Conservation (phyloP, 2,329 filamentous ascomycete genomes). For the Ilyonectria sp. region DNA sequence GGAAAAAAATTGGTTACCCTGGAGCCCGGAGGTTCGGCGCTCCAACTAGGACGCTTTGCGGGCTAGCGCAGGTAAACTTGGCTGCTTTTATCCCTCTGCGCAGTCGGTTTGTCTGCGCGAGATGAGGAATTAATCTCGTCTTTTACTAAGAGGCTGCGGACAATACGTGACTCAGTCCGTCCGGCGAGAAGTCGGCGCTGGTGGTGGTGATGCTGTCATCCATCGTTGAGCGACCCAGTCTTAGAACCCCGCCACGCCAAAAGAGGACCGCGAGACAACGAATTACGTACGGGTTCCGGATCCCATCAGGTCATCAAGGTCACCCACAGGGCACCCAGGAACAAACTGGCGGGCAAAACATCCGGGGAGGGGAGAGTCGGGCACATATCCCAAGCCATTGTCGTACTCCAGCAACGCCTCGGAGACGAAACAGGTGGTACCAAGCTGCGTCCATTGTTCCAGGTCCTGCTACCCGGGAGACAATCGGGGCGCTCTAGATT, state of each 20-base stretch:
- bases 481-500: no score
- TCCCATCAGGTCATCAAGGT: conserved; percentile 18
- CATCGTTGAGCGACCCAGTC: not conserved
- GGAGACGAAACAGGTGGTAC: no score
- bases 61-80: not conserved
- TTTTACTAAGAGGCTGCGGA: no score
- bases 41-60: not conserved
- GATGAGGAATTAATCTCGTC: no score
- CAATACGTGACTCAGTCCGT: no score
- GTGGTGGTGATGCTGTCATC: no score
- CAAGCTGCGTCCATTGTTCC: not conserved
- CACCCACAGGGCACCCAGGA: not conserved
- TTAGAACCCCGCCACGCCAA: not conserved
- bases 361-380: not conserved
- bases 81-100: not conserved
- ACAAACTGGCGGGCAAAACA: not conserved
- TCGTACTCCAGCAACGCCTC: not conserved
- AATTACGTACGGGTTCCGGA: conserved; percentile 5
- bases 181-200: no score
- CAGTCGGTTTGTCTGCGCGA: no score
- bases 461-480: not conserved
- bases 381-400: not conserved
- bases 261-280: not conserved
- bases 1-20: not conserved
- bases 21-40: not conserved